These are phyloP conservation scores for Fraxinus pennsylvanica DNA, from an alignment of 257 asterid species.

Conservation along the genomic window DNA sequence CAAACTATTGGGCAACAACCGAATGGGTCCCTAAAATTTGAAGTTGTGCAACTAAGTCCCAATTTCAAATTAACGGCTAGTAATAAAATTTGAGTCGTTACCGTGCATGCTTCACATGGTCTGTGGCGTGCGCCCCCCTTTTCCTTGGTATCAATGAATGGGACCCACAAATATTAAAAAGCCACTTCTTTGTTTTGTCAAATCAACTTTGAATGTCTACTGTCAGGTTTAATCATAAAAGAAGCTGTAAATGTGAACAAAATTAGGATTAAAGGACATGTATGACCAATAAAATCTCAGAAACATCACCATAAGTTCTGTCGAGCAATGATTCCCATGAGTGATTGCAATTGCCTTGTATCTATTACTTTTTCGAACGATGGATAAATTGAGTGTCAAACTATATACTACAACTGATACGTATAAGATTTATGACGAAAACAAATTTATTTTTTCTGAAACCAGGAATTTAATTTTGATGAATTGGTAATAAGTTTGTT, in stretches of 20 bases:
- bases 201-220: background rate
- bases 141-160: background rate
- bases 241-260: background rate
- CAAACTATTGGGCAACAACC: too few relatives aligned
- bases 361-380: background rate
- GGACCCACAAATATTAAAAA: background rate
- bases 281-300: background rate
- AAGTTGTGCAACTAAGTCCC: too few relatives aligned
- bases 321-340: background rate
- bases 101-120: background rate
- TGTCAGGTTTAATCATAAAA: background rate
- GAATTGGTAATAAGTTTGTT: background rate
- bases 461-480: background rate
- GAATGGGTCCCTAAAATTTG: too few relatives aligned
- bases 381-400: background rate
- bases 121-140: background rate
- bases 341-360: background rate
- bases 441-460: background rate
- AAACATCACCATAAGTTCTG: background rate
- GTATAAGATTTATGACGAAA: background rate
- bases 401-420: background rate
- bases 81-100: too few relatives aligned
- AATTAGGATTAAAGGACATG: background rate
- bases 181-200: background rate
- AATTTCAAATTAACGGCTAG: too few relatives aligned